Conservation (phyloP, 108 stramenopile genomes). For the Pseudonitzschia multiseries region DNA sequence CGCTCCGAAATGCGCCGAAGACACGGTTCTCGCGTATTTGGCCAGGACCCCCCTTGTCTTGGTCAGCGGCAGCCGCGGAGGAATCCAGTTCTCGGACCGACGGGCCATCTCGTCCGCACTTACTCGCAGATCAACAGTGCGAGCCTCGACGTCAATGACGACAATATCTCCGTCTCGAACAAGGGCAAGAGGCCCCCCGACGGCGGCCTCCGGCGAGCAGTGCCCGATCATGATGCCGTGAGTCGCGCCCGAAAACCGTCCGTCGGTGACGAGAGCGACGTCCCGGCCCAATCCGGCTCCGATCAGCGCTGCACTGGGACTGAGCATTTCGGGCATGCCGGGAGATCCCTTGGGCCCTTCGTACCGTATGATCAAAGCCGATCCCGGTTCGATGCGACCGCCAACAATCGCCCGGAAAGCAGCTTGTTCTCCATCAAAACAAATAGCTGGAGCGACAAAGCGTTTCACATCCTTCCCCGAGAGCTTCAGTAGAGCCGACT, state of each 20-base stretch:
- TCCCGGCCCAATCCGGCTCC: not conserved
- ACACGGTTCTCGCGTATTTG: too few species aligned
- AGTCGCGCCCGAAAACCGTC: constrained; percentile 21
- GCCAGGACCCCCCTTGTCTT: not conserved
- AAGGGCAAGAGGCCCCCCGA: constrained; percentile 18
- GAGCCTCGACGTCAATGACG: constrained; percentile 19
- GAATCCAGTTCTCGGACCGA: constrained; percentile 12
- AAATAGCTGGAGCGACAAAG: not conserved
- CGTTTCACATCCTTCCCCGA: constrained; percentile 48
- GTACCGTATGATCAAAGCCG: not conserved
- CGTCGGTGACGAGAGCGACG: constrained; percentile 40
- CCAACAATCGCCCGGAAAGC: not conserved
- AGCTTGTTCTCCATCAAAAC: not conserved
- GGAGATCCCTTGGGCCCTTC: constrained; percentile 1
- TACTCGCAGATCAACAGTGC: constrained; percentile 2
- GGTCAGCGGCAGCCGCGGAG: not conserved
- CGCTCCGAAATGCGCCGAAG: too few species aligned
- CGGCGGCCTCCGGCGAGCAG: constrained; percentile 19
- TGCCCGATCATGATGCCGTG: constrained; percentile 29
- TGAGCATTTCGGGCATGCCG: constrained; percentile 9
- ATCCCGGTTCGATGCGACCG: not conserved
- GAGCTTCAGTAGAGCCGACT: constrained; percentile 57
- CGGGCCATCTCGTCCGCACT: not conserved
- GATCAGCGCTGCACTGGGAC: not conserved
- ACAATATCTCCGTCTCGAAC: constrained; percentile 23